Percentiles rank a stretch among this genome's conserved stretches.
Conservation (phyloP, 495 filamentous ascomycete species). For the Aspergillus homomorphus region DNA sequence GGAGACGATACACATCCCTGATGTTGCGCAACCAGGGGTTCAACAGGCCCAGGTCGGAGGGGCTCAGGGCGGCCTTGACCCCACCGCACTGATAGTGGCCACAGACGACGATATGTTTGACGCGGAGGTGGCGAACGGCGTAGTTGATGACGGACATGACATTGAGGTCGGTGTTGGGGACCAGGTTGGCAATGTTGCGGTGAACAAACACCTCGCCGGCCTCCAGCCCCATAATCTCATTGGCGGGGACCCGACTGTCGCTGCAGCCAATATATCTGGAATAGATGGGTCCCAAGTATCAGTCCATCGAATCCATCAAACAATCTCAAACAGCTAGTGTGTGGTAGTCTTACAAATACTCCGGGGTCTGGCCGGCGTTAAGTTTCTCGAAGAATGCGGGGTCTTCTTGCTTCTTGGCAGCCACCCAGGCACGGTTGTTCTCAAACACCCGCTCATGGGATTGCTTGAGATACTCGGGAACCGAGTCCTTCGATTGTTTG, state of each 20-base stretch:
- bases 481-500: background rate
- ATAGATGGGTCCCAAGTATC: background rate
- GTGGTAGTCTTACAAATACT: constrained; percentile 62
- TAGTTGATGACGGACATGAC: constrained; percentile 74
- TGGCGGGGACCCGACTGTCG: constrained; percentile 80
- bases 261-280: constrained; percentile 71
- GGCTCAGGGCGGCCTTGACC: constrained; percentile 61
- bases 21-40: constrained; percentile 78
- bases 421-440: constrained; percentile 64
- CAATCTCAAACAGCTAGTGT: constrained; percentile 5
- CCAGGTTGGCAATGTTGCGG: constrained; percentile 88
- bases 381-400: constrained; percentile 67
- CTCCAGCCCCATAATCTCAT: constrained; percentile 72
- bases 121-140: constrained; percentile 67
- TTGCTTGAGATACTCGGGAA: constrained; percentile 17
- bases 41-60: constrained; percentile 63
- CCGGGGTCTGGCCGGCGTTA: constrained; percentile 62
- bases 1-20: constrained; percentile 54
- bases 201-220: constrained; percentile 88
- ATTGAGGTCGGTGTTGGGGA: constrained; percentile 70
- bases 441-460: constrained; percentile 31
- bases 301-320: background rate
- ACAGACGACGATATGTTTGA: constrained; percentile 78
- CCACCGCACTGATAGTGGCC: constrained; percentile 82
- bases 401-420: constrained; percentile 56